Conservation (phyloP, 306 rosid species). For the Astragalus membranaceus region DNA sequence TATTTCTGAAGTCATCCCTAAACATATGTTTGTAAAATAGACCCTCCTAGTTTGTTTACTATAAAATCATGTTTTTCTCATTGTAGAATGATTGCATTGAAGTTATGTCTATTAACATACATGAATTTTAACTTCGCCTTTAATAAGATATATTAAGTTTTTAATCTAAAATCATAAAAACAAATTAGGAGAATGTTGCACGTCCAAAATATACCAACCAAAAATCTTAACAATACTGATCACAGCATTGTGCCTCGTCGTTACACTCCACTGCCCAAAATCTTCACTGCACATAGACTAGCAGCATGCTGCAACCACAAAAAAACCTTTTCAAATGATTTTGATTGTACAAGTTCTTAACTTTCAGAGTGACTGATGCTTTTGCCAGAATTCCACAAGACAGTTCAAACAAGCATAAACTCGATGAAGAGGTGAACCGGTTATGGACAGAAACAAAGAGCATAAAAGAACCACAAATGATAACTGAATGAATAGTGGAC, state of each 20-base stretch:
- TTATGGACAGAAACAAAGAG: background rate
- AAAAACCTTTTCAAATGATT: background rate
- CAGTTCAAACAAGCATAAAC: background rate
- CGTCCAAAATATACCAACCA: too few relatives aligned
- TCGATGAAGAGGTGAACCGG: background rate
- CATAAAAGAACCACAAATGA: background rate
- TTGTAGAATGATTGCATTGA: too few relatives aligned
- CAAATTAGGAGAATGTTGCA: too few relatives aligned
- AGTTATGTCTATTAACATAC: too few relatives aligned
- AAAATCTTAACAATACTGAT: too few relatives aligned
- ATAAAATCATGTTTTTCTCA: too few relatives aligned
- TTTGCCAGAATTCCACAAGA: background rate
- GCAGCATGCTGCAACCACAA: background rate
- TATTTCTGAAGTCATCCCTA: too few relatives aligned
- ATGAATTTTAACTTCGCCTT: too few relatives aligned
- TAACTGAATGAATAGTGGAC: constrained; percentile 5
- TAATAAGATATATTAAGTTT: too few relatives aligned
- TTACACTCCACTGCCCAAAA: background rate
- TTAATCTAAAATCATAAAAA: too few relatives aligned
- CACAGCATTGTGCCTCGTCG: background rate
- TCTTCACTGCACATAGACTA: background rate
- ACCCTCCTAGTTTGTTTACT: too few relatives aligned
- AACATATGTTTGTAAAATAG: too few relatives aligned
- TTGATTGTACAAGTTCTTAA: background rate
- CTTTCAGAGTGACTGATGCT: background rate